Base-by-base conservation (phyloP, 495 filamentous ascomycete species). In the Staphylotrichum tortipilum region DNA sequence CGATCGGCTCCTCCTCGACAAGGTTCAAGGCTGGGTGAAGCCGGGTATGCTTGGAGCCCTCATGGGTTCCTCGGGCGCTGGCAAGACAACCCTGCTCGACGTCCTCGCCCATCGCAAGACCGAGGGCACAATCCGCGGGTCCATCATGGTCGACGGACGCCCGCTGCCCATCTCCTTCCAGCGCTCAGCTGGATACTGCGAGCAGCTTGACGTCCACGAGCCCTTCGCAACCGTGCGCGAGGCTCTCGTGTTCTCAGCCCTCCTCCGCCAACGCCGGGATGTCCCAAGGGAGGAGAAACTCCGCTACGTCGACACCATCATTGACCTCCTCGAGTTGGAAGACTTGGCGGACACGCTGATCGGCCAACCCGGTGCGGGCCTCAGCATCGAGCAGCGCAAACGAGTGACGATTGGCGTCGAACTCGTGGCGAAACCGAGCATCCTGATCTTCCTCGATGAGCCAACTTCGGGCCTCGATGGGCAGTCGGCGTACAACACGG, bases 321-420 rank as follows among this genome's bases (percentile, higher is more conserved):
- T 96, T 56, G 82, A 85, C 57, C 75, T 94, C 47, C 74, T 96
- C n/a, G 83, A 84, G 28, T 86, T 96, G 79, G 72, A 85, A 50
- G 79, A 85, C 19, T 86, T 85, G 51, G 81, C 87, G 6, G 84
- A 94, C 54, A 86, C 88, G 6, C 75, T 94, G 33, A 83, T 95
- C 35, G 87, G 80, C 86, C 55, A 78, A 86, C 85, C 85, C 1
- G 86, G 86, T 10, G 81, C 84, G 62, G 61, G 61, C 18, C 56
- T 72, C 8, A 60, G 55, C 5, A 69, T 78, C 1, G 75, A 78
- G 55, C 58, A 78, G 61, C 65, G 69, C 58, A 68, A 86, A 75
- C 50, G 84, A 21, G 54, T 94, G 4, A 95, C 90, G 5, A 95
- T 96, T 48, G 90, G 86, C 48, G 90, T 96, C n/a, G 90, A 96